Base-by-base conservation (phyloP, 495 filamentous ascomycete genomes). In the Zalerion maritima region DNA sequence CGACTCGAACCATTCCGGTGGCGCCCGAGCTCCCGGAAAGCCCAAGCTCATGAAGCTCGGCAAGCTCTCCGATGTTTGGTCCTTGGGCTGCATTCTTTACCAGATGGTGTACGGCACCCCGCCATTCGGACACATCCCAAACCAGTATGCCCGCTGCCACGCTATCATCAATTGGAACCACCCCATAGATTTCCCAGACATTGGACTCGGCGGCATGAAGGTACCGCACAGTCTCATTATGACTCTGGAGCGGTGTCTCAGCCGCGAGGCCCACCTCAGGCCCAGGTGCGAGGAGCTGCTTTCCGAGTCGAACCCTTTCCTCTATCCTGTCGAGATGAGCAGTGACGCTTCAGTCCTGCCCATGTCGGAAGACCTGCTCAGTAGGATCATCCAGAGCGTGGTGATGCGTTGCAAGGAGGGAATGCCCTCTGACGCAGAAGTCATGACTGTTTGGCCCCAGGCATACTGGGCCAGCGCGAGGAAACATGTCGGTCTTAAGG, bases 21-120 rank as follows among this genome's bases (percentile, higher is more conserved):
- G 71, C 4, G 50, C 70, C 33, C 61, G 70, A 26, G 42, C 67
- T 11, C 62, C 57, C 29, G 64, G 67, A 19, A 43, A 52, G 13
- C 73, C 75, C 2, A 80, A 86, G 40, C 55, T 93, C 32, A 89
- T 94, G 81, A 93, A 93, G 51, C 64, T 97, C 11, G 91, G 91
- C 12, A 96, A 94, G 40, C 78, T 87, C 9, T 83, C 77, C 42
- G 89, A 97, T 56, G 78, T 97, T 6, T 97, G 89, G 89, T 85
- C 75, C 52, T 54, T 97, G 16, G 89, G 89, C 6, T 96, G 89
- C 45, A 96, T 97, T 31, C 55, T 97, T 14, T 96, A 91, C 53
- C 89, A 96, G 54, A 92, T 97, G 83, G 78, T 83, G 0, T 96
- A 96, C 50, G 87, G 87, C 24, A 69, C 75, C 18, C 80, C 84